Evolutionary conservation across 2,329 filamentous ascomycete genomes (phyloP), one percentile per base, ranked within the genome.

Genomic region (Ophiocordyceps camponoti-floridani): DNA sequence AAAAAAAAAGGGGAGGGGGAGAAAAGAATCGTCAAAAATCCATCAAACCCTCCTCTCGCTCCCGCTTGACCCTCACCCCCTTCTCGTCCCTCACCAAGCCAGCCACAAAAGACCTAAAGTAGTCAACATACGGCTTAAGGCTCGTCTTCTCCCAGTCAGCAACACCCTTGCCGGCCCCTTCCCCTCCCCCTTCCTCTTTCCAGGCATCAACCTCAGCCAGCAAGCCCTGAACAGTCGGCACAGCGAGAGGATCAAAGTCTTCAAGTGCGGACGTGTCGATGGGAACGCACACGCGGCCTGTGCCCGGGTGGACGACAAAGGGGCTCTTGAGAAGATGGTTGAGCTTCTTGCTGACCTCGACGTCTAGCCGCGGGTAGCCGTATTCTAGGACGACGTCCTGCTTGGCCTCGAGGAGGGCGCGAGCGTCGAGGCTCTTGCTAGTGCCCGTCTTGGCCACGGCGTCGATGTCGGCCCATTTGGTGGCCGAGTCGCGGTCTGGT

Each of bases 241-340:
- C 89, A 2, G 62, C 67, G 0, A 94, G 67, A 0, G 91, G 91
- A 57, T 96, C 84, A 54, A 98, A 98, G 4, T 79, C 73, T 43
- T 91, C 85, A 1, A 89, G 72, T 5, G 65, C 69, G 43, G 56
- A 66, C 1, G 77, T 74, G 58, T 96, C 84, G 54, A 98, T 96
- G 2, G 91, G 91, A 44, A 98, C 91, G 66, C 91, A 98, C 7
- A 98, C 85, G 45, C 89, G 70, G 1, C 91, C 89, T 0, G 91
- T 98, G 16, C 87, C 87, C 0, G 91, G 91, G 59, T 98, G 91
- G 35, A 98, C 81, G 48, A 95, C 89, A 57, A 98, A 98, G 0
- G 91, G 91, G 49, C 82, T 88, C 61, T 98, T 98, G 53, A 98
- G 79, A 72, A 98, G 77, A 72, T 98, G 91, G 66, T 95, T 96